phyloP scores from a whole-genome alignment of 148 eudicot species.

The Chenopodium formosanum region DNA sequence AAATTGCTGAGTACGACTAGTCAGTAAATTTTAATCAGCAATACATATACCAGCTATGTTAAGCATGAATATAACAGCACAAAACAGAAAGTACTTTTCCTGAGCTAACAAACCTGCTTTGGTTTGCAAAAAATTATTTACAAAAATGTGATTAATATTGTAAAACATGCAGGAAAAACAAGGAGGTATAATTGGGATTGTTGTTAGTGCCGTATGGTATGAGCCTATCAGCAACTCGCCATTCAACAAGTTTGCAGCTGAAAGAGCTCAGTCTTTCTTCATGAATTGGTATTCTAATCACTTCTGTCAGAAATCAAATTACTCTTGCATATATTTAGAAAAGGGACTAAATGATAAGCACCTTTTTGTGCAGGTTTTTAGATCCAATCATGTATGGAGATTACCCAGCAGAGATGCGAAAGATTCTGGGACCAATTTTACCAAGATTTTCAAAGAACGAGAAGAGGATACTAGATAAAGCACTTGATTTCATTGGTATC shows the following conservation, averaged over 20 bases:
- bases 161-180: constrained; percentile 45
- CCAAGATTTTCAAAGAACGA: constrained; percentile 47
- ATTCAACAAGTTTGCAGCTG: constrained; percentile 55
- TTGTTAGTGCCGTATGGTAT: constrained; percentile 52
- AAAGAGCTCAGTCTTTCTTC: constrained; percentile 69
- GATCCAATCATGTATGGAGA: constrained; percentile 66
- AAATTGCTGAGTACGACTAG: no score
- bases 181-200: constrained; percentile 65
- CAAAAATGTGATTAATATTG: not conserved
- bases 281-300: constrained; percentile 45
- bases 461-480: constrained; percentile 32
- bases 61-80: no score
- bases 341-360: not conserved
- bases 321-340: not conserved
- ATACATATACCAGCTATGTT: no score
- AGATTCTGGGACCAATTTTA: constrained; percentile 44
- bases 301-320: not conserved
- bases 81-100: no score
- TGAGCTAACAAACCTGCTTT: no score
- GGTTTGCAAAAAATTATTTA: not conserved
- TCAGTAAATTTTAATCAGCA: no score
- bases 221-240: constrained; percentile 65
- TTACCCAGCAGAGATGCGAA: constrained; percentile 59
- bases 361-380: constrained; percentile 48
- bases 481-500: constrained; percentile 66